Evolutionary conservation across 768 basidiomycete genomes (phyloP).

Genomic region (Boletus coccyginus): DNA sequence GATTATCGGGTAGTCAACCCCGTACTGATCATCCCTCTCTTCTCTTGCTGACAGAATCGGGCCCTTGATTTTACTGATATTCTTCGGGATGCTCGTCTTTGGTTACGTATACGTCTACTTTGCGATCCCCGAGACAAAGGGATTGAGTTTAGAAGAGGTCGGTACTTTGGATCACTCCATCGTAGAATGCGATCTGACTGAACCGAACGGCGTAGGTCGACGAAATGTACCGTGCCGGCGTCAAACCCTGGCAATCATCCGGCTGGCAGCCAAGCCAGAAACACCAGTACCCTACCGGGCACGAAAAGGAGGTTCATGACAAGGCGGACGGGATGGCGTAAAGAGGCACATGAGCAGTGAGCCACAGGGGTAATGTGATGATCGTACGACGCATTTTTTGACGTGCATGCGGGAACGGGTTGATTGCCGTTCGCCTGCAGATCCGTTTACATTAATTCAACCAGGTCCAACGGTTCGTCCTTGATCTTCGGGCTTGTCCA

Average conservation of each 20-base stretch:
- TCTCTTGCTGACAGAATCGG: too few species aligned
- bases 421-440: background rate
- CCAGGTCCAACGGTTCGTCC: background rate
- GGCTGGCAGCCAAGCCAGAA: too few species aligned
- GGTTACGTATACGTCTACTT: too few species aligned
- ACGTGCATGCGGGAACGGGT: background rate
- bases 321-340: conserved; percentile 49
- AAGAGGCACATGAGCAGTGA: background rate
- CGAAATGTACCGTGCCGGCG: too few species aligned
- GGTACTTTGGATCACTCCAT: background rate
- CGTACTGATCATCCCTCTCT: too few species aligned
- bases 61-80: too few species aligned
- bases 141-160: conserved; percentile 78
- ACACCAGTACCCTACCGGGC: too few species aligned
- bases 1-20: too few species aligned
- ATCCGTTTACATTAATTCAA: background rate
- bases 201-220: conserved; percentile 47
- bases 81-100: too few species aligned
- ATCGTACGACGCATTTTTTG: background rate
- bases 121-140: too few species aligned
- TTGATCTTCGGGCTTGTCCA: background rate
- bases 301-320: too few species aligned
- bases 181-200: background rate
- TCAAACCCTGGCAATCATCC: too few species aligned
- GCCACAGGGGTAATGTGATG: background rate